Conservation (phyloP, 371 early-diverging fungal genomes). For the Lichtheimia corymbifera region DNA sequence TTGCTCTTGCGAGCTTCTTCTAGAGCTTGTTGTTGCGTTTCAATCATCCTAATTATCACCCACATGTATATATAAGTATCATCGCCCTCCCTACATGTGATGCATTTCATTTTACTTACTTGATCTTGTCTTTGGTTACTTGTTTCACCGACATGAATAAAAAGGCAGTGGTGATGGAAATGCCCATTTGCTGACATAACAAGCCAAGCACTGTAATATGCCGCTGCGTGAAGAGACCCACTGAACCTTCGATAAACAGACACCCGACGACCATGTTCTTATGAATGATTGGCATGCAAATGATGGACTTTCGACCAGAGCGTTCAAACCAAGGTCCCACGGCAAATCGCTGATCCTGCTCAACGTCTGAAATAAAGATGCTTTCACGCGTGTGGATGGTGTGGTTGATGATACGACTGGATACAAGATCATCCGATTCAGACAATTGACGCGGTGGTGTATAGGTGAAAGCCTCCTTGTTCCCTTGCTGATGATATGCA, state of each 20-base stretch:
- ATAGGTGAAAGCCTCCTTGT: constrained; percentile 33
- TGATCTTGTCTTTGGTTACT: constrained; percentile 40
- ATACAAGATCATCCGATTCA: constrained; percentile 38
- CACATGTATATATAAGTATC: too few species aligned
- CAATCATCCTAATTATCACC: constrained; percentile 32
- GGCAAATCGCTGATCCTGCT: constrained; percentile 44
- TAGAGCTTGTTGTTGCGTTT: constrained; percentile 46
- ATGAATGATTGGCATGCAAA: constrained; percentile 59
- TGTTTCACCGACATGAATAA: constrained; percentile 51
- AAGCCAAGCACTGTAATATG: constrained; percentile 56
- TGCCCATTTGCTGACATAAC: constrained; percentile 61
- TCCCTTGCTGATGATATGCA: constrained; percentile 39
- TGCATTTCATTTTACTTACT: too few species aligned
- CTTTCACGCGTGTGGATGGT: constrained; percentile 45
- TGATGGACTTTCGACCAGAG: constrained; percentile 48
- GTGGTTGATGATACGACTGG: constrained; percentile 41
- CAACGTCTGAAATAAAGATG: constrained; percentile 41
- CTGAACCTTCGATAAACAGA: constrained; percentile 55
- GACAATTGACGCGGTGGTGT: constrained; percentile 36
- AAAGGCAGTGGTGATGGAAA: constrained; percentile 59
- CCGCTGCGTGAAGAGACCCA: constrained; percentile 57
- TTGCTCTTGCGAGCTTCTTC: constrained; percentile 45
- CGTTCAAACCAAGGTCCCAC: constrained; percentile 49
- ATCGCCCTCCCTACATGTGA: too few species aligned
- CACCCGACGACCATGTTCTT: constrained; percentile 52